Evolutionary conservation across 1,139 yeast species (phyloP).

Genomic region (Debaryomycetaceae sp.): DNA sequence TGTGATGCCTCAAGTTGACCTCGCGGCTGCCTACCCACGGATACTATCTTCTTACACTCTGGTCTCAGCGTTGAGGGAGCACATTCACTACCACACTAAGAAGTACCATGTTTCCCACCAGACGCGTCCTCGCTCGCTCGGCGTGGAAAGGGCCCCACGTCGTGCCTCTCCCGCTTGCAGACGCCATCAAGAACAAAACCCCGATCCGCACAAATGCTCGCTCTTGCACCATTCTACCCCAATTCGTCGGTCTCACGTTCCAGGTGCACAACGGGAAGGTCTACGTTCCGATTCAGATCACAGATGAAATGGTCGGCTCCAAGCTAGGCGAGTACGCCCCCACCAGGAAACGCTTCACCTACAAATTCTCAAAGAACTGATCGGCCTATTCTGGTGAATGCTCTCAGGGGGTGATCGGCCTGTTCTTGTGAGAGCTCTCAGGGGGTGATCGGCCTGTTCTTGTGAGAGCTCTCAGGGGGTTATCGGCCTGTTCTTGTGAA

Average conservation of each 20-base stretch:
- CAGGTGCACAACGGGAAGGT: slow-evolving; percentile 95
- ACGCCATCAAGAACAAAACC: slow-evolving; percentile 68
- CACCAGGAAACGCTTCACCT: slow-evolving; percentile 78
- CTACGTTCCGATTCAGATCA: slow-evolving; percentile 76
- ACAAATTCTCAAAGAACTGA: slow-evolving; percentile 62
- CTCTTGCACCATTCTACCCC: slow-evolving; percentile 87
- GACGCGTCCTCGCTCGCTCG: slow-evolving; percentile 47
- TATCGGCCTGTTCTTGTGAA: too few species aligned
- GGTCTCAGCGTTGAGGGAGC: not conserved
- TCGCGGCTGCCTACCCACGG: too few species aligned
- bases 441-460: too few species aligned
- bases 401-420: too few species aligned
- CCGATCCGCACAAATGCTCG: slow-evolving; percentile 94
- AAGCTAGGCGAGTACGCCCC: slow-evolving; percentile 94
- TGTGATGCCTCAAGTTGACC: too few species aligned
- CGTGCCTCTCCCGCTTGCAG: slow-evolving; percentile 83
- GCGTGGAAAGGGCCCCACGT: slow-evolving; percentile 94
- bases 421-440: too few species aligned
- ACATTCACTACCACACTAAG: slow-evolving; percentile 1
- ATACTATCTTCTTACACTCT: too few species aligned
- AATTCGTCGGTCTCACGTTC: slow-evolving; percentile 86
- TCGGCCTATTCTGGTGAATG: too few species aligned
- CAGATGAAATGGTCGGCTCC: slow-evolving; percentile 96
- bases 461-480: too few species aligned
- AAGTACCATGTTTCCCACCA: slow-evolving; percentile 50